Conservation (phyloP, 2,329 filamentous ascomycete species). For the Teratosphaeriaceae sp. region DNA sequence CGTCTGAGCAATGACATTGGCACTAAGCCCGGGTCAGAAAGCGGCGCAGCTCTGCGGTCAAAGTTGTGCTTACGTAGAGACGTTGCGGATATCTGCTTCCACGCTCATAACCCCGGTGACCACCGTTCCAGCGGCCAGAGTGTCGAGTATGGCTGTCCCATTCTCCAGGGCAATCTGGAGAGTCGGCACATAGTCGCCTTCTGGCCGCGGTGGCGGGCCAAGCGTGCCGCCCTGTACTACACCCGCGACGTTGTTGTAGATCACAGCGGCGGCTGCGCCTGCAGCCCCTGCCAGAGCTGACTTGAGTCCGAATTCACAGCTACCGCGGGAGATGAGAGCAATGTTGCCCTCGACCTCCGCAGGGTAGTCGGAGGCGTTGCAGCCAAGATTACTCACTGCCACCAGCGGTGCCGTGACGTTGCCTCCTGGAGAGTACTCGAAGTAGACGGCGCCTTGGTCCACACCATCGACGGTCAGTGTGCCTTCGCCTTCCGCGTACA, state of each 20-base stretch:
- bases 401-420: conserved; percentile 50
- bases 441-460: conserved; percentile 53
- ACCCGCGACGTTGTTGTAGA: conserved; percentile 67
- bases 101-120: conserved; percentile 37
- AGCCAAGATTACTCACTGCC: conserved; percentile 56
- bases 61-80: conserved; percentile 34
- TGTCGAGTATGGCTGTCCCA: conserved; percentile 50
- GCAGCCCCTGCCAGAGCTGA: conserved; percentile 60
- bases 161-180: conserved; percentile 58
- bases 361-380: conserved; percentile 58
- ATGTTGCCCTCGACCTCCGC: conserved; percentile 54
- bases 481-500: conserved; percentile 28
- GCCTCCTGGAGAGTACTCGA: conserved; percentile 61
- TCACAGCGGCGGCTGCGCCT: conserved; percentile 62
- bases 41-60: too few species aligned
- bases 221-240: conserved; percentile 52
- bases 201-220: conserved; percentile 52
- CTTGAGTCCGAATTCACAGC: conserved; percentile 66
- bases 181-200: conserved; percentile 55
- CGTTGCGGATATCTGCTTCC: conserved; percentile 39
- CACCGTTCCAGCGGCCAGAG: conserved; percentile 42
- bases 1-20: conserved; percentile 56
- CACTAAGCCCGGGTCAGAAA: background rate
- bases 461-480: conserved; percentile 48
- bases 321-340: conserved; percentile 63